phyloP scores from a whole-genome alignment of 306 rosid species.

The peach (Prunus persica) region DNA sequence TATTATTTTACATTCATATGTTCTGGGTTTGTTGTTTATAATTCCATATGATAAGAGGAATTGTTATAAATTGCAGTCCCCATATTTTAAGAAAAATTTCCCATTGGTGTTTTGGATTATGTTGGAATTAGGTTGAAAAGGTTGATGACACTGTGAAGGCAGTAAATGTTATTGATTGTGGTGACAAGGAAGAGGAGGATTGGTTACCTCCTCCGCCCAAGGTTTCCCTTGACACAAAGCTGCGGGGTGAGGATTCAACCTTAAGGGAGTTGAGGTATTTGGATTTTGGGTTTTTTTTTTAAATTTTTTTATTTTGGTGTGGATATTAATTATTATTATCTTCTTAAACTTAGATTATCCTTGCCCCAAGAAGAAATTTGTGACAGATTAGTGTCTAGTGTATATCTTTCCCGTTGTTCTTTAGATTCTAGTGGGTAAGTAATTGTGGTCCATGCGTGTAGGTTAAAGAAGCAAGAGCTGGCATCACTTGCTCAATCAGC shows the following conservation, averaged over 20 bases:
- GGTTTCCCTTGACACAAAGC: conserved; percentile 26
- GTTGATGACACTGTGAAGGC: conserved; percentile 22
- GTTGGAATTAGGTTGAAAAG: conserved; percentile 39
- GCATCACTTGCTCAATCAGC: conserved; percentile 64
- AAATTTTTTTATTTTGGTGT: neutral
- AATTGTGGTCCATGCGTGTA: conserved; percentile 24
- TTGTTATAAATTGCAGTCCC: neutral
- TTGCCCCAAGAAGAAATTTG: neutral
- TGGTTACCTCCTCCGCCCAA: conserved; percentile 95
- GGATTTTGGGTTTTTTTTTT: neutral
- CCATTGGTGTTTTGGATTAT: neutral
- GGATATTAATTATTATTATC: neutral
- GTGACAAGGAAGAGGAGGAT: conserved; percentile 64
- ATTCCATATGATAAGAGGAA: neutral
- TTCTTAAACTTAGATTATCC: too few relatives aligned
- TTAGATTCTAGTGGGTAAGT: neutral
- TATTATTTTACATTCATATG: neutral
- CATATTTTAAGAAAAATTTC: neutral
- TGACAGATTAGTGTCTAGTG: neutral
- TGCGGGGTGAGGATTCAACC: conserved; percentile 55
- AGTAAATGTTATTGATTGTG: conserved; percentile 39
- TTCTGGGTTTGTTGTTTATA: neutral
- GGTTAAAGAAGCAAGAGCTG: conserved; percentile 78
- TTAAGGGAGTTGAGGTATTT: conserved; percentile 68
- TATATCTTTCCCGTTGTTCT: neutral